These are phyloP conservation scores for Populus euphratica DNA, from an alignment of 345 rosid genomes.

Conservation along the genomic window DNA sequence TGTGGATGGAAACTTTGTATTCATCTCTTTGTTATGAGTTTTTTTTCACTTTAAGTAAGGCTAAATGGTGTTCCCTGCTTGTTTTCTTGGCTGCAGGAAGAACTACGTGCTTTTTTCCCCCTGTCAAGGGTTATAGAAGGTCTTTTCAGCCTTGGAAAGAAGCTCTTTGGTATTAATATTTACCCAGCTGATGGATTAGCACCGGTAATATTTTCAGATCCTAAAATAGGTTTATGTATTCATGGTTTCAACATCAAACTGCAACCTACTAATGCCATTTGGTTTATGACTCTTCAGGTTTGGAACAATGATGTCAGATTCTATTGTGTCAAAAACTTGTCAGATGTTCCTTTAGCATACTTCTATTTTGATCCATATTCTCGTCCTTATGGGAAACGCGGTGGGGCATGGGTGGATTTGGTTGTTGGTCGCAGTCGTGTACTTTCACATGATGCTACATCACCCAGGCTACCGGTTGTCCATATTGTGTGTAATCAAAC, in stretches of 20 bases:
- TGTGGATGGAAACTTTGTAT: no score
- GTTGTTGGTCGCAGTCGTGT: slow-evolving; percentile 76
- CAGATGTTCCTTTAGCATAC: slow-evolving; percentile 72
- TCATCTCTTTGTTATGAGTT: no score
- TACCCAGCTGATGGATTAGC: slow-evolving; percentile 88
- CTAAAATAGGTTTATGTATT: slow-evolving; percentile 3
- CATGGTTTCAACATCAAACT: background rate
- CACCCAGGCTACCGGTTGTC: slow-evolving; percentile 64
- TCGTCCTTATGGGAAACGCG: slow-evolving; percentile 83
- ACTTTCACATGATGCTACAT: slow-evolving; percentile 46
- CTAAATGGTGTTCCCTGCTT: background rate
- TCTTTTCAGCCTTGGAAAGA: slow-evolving; percentile 66
- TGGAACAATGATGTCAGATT: slow-evolving; percentile 87
- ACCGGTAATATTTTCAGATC: slow-evolving; percentile 44
- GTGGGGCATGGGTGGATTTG: slow-evolving; percentile 92
- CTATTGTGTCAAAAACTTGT: slow-evolving; percentile 75
- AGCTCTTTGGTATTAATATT: slow-evolving; percentile 66
- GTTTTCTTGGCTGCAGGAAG: slow-evolving; percentile 48
- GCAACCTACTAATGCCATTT: background rate
- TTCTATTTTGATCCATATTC: slow-evolving; percentile 96
- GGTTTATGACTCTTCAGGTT: slow-evolving; percentile 44
- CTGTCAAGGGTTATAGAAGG: slow-evolving; percentile 85
- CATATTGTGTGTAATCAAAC: slow-evolving; percentile 97
- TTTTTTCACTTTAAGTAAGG: no score
- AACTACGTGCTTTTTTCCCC: slow-evolving; percentile 81